Evolutionary conservation across 2,329 filamentous ascomycete species (phyloP), one percentile per base, ranked within the genome.

Genomic region (Nemania sp.): DNA sequence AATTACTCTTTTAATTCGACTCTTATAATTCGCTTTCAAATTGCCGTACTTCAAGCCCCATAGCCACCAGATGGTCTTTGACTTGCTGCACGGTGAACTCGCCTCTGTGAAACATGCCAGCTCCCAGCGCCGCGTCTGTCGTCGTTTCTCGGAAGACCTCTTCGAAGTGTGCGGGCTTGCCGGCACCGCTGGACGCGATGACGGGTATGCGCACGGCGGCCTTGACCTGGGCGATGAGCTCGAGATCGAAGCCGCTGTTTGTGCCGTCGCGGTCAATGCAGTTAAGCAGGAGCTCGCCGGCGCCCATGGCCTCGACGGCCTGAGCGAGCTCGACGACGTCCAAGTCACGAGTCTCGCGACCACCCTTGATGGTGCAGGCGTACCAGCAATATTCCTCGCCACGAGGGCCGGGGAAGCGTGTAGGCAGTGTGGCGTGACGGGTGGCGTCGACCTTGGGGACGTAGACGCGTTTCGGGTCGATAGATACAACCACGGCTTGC

Each of bases 231-330:
- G 81, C 76, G 65, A 99, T 90, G 50, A 99, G 80, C 76, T 97
- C 94, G 8, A 96, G 79, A 72, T 99, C 94, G 69, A 97, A 99
- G 1, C 94, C 94, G 64, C 84, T 89, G 75, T 96, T 97, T 52
- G 90, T 94, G 49, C 94, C 94, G 71, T 99, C 94, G 69, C 89
- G 90, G 77, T 99, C 94, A 66, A 99, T 99, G 77, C 92, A 97
- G 75, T 99, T 99, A 52, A 99, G 83, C 46, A 99, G 77, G 54
- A 99, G 89, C 78, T 99, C 94, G 52, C 94, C 94, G 1, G 89
- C 83, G 48, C 94, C 94, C 91, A 99, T 95, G 52, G 90, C 91
- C 75, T 99, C 91, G 30, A 97, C 93, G 11, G 94, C 94, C 63
- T 83, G 85, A 8, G 88, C 85, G 8, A 99, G 82, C 75, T 97